Conservation (phyloP, 1,139 yeast species). For the Dujonia santamariae region DNA sequence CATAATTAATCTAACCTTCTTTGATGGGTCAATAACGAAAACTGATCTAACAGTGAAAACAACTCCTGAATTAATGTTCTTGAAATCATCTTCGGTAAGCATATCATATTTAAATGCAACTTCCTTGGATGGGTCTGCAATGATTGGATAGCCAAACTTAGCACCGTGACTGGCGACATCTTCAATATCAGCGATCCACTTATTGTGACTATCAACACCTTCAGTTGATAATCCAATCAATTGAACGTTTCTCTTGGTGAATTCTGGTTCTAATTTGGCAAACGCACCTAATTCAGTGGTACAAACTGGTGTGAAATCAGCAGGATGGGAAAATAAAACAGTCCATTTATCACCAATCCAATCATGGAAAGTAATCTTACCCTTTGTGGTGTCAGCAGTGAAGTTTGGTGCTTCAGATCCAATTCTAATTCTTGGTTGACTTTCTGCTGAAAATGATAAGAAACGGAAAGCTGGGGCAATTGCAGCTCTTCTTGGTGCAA, state of each 20-base stretch:
- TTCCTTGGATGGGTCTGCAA: slow-evolving; percentile 73
- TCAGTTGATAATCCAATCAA: slow-evolving; percentile 79
- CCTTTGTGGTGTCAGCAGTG: slow-evolving; percentile 68
- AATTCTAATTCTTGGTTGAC: slow-evolving; percentile 67
- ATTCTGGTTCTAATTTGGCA: slow-evolving; percentile 80
- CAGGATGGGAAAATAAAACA: slow-evolving; percentile 82
- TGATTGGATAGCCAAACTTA: slow-evolving; percentile 68
- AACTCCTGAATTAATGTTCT: slow-evolving; percentile 64
- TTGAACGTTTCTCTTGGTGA: slow-evolving; percentile 71
- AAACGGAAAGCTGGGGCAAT: slow-evolving; percentile 21
- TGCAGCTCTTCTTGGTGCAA: slow-evolving; percentile 3
- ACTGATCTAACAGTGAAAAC: slow-evolving; percentile 82
- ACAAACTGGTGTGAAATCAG: slow-evolving; percentile 86
- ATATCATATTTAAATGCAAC: slow-evolving; percentile 71
- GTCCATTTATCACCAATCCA: slow-evolving; percentile 76
- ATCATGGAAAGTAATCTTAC: slow-evolving; percentile 73
- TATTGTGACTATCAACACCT: slow-evolving; percentile 64
- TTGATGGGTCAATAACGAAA: slow-evolving; percentile 76
- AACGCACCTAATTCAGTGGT: slow-evolving; percentile 89
- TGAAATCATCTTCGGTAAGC: slow-evolving; percentile 84
- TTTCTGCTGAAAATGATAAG: slow-evolving; percentile 51
- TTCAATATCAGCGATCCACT: slow-evolving; percentile 82
- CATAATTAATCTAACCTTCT: slow-evolving; percentile 68
- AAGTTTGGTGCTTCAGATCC: slow-evolving; percentile 77
- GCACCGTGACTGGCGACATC: slow-evolving; percentile 59